Evolutionary conservation across 2,329 filamentous ascomycete species (phyloP).

Genomic region (Alternaria tenuissima): DNA sequence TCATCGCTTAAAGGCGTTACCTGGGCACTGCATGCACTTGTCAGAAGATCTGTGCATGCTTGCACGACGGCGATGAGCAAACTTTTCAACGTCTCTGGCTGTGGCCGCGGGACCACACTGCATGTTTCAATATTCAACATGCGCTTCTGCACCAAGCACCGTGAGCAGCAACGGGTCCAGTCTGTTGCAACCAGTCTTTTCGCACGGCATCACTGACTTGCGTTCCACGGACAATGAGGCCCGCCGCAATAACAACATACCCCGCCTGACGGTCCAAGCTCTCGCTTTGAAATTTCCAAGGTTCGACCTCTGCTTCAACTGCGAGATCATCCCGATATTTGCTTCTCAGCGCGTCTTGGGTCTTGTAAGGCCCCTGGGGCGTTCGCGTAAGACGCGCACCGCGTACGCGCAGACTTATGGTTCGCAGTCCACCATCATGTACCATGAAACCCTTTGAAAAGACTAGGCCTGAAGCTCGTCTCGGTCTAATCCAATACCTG

Average conservation of each 20-base stretch:
- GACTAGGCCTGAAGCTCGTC: slow-evolving; percentile 1
- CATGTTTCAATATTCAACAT: slow-evolving; percentile 39
- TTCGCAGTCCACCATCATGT: slow-evolving; percentile 12
- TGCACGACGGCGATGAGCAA: slow-evolving; percentile 39
- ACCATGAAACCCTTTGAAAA: slow-evolving; percentile 14
- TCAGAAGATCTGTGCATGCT: slow-evolving; percentile 38
- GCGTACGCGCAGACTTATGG: slow-evolving; percentile 12
- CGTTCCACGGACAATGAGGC: slow-evolving; percentile 30
- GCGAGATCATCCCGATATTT: slow-evolving; percentile 24
- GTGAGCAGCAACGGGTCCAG: slow-evolving; percentile 10
- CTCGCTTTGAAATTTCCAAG: slow-evolving; percentile 24
- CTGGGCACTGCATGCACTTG: slow-evolving; percentile 32
- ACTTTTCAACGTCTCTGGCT: slow-evolving; percentile 38
- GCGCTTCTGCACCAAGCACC: slow-evolving; percentile 17
- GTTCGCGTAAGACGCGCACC: slow-evolving; percentile 20
- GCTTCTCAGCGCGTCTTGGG: slow-evolving; percentile 18
- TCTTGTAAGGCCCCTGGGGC: slow-evolving; percentile 13
- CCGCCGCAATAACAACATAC: slow-evolving; percentile 31
- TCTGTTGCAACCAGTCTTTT: slow-evolving; percentile 23
- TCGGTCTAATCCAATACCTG: slow-evolving; percentile 1
- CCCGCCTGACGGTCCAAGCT: slow-evolving; percentile 34
- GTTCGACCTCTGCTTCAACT: slow-evolving; percentile 30
- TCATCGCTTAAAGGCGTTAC: slow-evolving; percentile 37
- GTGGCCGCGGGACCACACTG: slow-evolving; percentile 33
- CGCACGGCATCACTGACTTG: slow-evolving; percentile 16